These are phyloP conservation scores for Capsicum chinense DNA, from an alignment of 257 asterid genomes.

Conservation along the genomic window DNA sequence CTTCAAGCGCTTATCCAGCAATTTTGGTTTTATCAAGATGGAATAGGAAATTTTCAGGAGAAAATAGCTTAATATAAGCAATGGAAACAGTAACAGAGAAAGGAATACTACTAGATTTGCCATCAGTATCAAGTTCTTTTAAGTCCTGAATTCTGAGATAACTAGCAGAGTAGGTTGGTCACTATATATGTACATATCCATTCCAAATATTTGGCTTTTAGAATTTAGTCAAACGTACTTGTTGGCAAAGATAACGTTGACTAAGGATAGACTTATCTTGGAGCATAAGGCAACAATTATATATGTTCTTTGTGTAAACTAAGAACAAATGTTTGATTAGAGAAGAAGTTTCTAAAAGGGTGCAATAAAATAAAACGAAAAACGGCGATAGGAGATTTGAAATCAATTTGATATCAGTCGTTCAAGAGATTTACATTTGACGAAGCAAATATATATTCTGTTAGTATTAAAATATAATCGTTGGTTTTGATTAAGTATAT, in stretches of 20 bases:
- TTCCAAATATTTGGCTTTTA: neutral
- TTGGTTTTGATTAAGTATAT: neutral
- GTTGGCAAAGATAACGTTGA: neutral
- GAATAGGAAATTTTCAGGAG: slow-evolving; percentile 35
- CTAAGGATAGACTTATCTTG: neutral
- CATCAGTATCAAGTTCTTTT: slow-evolving; percentile 29
- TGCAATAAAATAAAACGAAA: neutral
- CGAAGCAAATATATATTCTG: neutral
- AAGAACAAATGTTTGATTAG: neutral
- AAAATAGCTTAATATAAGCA: slow-evolving; percentile 33
- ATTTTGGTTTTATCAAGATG: slow-evolving; percentile 55
- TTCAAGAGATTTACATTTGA: neutral
- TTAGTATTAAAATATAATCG: neutral
- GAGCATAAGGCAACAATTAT: slow-evolving; percentile 17
- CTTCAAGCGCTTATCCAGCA: slow-evolving; percentile 46
- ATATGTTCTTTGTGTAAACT: neutral
- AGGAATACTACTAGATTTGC: slow-evolving; percentile 34
- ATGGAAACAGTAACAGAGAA: slow-evolving; percentile 33
- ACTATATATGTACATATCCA: neutral
- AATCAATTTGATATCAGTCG: neutral
- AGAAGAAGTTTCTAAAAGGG: neutral
- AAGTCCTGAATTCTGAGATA: neutral
- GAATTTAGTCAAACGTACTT: slow-evolving; percentile 12
- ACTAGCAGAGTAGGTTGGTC: neutral
- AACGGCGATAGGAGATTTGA: neutral